Evolutionary conservation across 495 filamentous ascomycete genomes (phyloP), one percentile per base, ranked within the genome.

Genomic region (Trichoderma virens): DNA sequence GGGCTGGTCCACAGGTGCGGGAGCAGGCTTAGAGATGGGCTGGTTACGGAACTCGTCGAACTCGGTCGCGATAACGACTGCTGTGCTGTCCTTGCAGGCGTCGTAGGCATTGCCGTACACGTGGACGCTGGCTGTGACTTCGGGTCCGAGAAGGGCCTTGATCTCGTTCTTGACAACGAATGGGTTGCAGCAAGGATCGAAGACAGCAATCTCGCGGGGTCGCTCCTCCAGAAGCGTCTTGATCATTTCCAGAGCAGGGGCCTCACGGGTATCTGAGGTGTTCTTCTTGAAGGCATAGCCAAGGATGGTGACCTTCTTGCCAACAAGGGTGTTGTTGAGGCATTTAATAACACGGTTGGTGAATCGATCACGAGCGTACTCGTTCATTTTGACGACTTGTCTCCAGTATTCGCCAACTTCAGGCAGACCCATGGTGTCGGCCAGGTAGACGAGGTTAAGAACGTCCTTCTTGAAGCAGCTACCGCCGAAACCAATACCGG

Each of bases 391-490:
- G 59, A 91, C 79, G 11, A 94, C 84, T 28, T 85, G 79, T 63
- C 78, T 73, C 90, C 91, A 94, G 69, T 94, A 93, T 43, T 86
- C 81, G 3, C 86, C 88, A 5, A 93, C 89, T 64, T 92, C 88
- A 3, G 83, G 80, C 20, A 94, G 76, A 41, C 86, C 82, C 31
- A 92, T 73, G 3, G 84, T 84, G 63, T 90, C 85, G 5, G 90
- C 86, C 14, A 93, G 76, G 70, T 93, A 93, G 7, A 86, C 83
- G 28, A 94, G 75, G 71, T 84, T 90, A 16, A 90, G 80, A 68
- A 93, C 85, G 67, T 94, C 90, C 71, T 94, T 94, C 70, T 88
- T 86, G 73, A 94, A 92, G 74, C 89, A 92, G 16, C 86, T 89
- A 5, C 89, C 90, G n/a, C 89, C 88, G 67, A 92, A 93, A 0